Conservation (phyloP, 176 grass and related monocot species). For the Bolboschoenus planiculmis region DNA sequence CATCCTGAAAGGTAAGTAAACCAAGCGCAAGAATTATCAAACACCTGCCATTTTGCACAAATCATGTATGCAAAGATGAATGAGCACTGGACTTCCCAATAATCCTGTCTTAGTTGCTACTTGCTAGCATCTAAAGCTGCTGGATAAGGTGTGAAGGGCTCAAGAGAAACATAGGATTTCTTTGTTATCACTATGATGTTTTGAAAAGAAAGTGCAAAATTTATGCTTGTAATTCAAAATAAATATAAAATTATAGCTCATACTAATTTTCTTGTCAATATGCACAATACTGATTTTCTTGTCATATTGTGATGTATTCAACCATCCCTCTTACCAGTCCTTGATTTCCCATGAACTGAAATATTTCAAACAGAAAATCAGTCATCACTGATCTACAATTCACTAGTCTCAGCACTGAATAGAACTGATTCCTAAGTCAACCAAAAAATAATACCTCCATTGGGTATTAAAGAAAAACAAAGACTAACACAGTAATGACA, state of each 20-base stretch:
- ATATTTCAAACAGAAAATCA: background rate
- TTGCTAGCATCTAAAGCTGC: background rate
- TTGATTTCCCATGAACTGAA: conserved; percentile 57
- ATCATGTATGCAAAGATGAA: background rate
- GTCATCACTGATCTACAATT: background rate
- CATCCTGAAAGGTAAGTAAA: too few relatives aligned
- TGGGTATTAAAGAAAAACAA: background rate
- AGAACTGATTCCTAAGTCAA: background rate
- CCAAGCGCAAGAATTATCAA: too few relatives aligned
- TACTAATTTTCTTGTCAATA: too few relatives aligned
- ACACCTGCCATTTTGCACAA: too few relatives aligned
- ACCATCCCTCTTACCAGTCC: too few relatives aligned
- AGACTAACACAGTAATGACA: background rate
- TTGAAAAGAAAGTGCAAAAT: background rate
- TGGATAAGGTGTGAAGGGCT: background rate
- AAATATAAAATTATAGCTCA: background rate
- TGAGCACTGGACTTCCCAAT: background rate
- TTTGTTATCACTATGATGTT: background rate
- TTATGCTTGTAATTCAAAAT: background rate
- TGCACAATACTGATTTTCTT: too few relatives aligned
- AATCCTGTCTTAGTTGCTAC: background rate
- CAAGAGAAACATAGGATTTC: background rate
- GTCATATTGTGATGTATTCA: too few relatives aligned
- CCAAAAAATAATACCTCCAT: background rate
- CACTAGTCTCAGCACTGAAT: background rate